A percentile compares a stretch with the other conserved stretches of the same genome.
These are phyloP conservation scores for Celoporthe dispersa DNA, from an alignment of 2,329 filamentous ascomycete genomes.

Conservation along the genomic window DNA sequence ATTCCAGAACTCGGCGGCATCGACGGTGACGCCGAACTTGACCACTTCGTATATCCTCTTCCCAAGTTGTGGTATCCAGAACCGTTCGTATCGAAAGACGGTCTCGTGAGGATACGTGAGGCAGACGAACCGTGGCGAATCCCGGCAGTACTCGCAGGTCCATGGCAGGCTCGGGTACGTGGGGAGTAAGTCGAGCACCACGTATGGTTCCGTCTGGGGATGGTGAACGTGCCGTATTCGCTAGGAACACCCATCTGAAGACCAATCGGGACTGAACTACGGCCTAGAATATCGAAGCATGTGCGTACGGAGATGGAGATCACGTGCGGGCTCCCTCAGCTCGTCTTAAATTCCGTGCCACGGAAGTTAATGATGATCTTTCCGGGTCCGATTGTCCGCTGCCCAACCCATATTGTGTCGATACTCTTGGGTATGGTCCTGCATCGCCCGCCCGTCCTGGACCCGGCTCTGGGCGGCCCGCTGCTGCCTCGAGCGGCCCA, in stretches of 20 bases:
- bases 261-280: not conserved
- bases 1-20: not conserved
- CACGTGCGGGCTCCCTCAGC: not conserved
- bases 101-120: not conserved
- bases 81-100: constrained; percentile 1
- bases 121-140: constrained; percentile 4
- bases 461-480: no score
- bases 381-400: not conserved
- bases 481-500: no score
- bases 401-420: not conserved
- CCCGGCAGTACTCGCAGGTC: not conserved
- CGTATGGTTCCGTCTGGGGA: not conserved
- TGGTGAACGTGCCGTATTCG: not conserved
- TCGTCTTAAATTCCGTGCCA: not conserved
- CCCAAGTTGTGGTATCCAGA: not conserved
- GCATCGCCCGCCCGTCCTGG: no score
- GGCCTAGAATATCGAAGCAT: not conserved
- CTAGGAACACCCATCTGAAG: not conserved
- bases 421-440: no score
- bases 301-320: not conserved
- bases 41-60: constrained; percentile 3
- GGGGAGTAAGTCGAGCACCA: not conserved
- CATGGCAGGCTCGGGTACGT: not conserved
- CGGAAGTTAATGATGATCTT: not conserved
- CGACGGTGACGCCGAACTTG: not conserved